These are phyloP conservation scores for Auricularia heimuer DNA, from an alignment of 768 basidiomycete genomes.

Conservation along the genomic window DNA sequence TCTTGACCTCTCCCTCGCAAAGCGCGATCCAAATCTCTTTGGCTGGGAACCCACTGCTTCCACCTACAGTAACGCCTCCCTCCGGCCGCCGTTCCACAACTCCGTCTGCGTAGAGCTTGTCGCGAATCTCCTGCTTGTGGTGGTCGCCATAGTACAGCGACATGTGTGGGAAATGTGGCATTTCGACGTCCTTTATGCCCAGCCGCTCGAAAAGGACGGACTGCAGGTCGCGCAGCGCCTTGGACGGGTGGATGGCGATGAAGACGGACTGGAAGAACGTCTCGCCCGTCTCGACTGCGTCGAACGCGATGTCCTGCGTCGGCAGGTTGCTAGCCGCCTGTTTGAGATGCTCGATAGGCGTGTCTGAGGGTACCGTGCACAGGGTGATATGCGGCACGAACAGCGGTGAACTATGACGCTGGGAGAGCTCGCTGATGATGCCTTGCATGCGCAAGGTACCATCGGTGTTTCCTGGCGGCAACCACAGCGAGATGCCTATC, in stretches of 20 bases:
- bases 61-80: not conserved
- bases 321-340: constrained; percentile 34
- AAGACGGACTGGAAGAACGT: constrained; percentile 68
- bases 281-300: constrained; percentile 43
- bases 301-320: constrained; percentile 34
- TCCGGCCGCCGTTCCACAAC: not conserved
- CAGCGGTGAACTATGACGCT: constrained; percentile 33
- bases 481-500: constrained; percentile 57
- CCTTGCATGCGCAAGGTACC: not conserved
- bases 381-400: constrained; percentile 70
- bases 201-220: constrained; percentile 31
- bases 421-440: constrained; percentile 18
- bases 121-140: constrained; percentile 41
- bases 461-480: constrained; percentile 38
- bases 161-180: constrained; percentile 59
- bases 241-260: constrained; percentile 37
- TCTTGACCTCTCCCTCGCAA: not conserved
- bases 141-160: constrained; percentile 68
- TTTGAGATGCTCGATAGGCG: constrained; percentile 18
- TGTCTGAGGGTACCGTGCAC: constrained; percentile 28
- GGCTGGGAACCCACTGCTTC: not conserved
- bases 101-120: constrained; percentile 25
- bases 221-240: constrained; percentile 41
- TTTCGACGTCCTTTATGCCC: constrained; percentile 24
- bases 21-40: not conserved